Conservation (phyloP, 352 stramenopile species). For the Phytophthora europaea region DNA sequence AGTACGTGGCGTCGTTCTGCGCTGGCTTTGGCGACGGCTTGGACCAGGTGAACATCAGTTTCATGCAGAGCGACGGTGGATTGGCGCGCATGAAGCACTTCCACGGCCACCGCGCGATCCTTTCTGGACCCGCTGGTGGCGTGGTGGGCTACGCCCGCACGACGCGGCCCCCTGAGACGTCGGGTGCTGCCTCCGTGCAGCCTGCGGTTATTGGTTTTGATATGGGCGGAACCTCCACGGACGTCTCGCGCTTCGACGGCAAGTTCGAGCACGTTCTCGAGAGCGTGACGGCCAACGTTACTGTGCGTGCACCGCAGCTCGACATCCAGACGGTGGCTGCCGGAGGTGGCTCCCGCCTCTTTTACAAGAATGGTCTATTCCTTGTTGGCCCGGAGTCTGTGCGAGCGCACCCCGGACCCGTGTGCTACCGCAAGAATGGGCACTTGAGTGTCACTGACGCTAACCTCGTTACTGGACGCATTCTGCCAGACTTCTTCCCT, state of each 20-base stretch:
- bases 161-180: slow-evolving; percentile 62
- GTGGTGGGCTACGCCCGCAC: slow-evolving; percentile 99
- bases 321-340: slow-evolving; percentile 99
- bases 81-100: slow-evolving; percentile 96
- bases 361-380: slow-evolving; percentile 98
- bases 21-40: slow-evolving; percentile 96
- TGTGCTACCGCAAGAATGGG: slow-evolving; percentile 98
- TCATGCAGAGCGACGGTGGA: slow-evolving; percentile 99
- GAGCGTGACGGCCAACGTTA: slow-evolving; percentile 98
- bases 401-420: slow-evolving; percentile 96
- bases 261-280: slow-evolving; percentile 99
- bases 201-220: slow-evolving; percentile 97
- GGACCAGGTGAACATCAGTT: slow-evolving; percentile 93
- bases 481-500: slow-evolving; percentile 98
- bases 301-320: slow-evolving; percentile 97
- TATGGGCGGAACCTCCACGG: slow-evolving; percentile 99
- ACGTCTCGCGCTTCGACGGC: slow-evolving; percentile 98
- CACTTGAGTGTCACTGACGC: slow-evolving; percentile 98
- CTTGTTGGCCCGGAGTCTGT: slow-evolving; percentile 98
- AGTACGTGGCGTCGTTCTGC: slow-evolving; percentile 97
- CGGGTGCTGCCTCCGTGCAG: slow-evolving; percentile 13
- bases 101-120: slow-evolving; percentile 93
- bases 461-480: slow-evolving; percentile 98
- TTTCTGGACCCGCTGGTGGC: slow-evolving; percentile 95
- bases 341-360: slow-evolving; percentile 96